Conservation (phyloP, 2,329 filamentous ascomycete species). For the Hirsutella rhossiliensis region DNA sequence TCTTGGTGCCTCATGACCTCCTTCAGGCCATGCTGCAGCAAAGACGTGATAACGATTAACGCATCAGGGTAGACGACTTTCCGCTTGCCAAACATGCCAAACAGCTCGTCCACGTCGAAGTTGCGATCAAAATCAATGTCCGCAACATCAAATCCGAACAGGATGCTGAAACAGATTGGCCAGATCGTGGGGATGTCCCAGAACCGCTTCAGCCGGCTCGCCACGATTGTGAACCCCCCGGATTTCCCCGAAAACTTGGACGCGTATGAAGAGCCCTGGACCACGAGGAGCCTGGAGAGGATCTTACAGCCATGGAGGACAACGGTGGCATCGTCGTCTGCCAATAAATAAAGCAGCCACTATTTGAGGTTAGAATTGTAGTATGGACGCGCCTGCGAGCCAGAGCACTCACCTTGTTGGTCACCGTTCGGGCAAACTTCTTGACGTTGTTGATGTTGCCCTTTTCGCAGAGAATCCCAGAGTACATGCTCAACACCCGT, state of each 20-base stretch:
- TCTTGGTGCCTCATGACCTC: slow-evolving; percentile 52
- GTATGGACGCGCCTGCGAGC: no score
- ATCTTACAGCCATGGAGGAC: slow-evolving; percentile 74
- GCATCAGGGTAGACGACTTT: slow-evolving; percentile 67
- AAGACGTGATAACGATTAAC: slow-evolving; percentile 66
- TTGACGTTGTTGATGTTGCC: slow-evolving; percentile 57
- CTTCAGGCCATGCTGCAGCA: slow-evolving; percentile 78
- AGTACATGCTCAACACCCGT: slow-evolving; percentile 65
- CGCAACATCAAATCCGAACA: slow-evolving; percentile 75
- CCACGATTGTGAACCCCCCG: slow-evolving; percentile 80
- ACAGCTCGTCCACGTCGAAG: slow-evolving; percentile 62
- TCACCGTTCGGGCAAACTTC: slow-evolving; percentile 88
- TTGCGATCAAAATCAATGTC: slow-evolving; percentile 60
- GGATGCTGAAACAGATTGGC: slow-evolving; percentile 76
- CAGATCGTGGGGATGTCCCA: slow-evolving; percentile 80
- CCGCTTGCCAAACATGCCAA: slow-evolving; percentile 59
- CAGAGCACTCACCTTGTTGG: slow-evolving; percentile 60
- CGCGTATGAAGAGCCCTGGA: slow-evolving; percentile 70
- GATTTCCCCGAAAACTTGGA: slow-evolving; percentile 75
- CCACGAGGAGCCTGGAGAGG: slow-evolving; percentile 69
- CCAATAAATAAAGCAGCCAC: slow-evolving; percentile 87
- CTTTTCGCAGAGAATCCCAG: slow-evolving; percentile 64
- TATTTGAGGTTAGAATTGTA: slow-evolving; percentile 18
- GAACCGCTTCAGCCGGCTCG: slow-evolving; percentile 69
- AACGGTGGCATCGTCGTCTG: slow-evolving; percentile 73